phyloP scores from a whole-genome alignment of 2,329 filamentous ascomycete genomes.

The Xylaria sp. region DNA sequence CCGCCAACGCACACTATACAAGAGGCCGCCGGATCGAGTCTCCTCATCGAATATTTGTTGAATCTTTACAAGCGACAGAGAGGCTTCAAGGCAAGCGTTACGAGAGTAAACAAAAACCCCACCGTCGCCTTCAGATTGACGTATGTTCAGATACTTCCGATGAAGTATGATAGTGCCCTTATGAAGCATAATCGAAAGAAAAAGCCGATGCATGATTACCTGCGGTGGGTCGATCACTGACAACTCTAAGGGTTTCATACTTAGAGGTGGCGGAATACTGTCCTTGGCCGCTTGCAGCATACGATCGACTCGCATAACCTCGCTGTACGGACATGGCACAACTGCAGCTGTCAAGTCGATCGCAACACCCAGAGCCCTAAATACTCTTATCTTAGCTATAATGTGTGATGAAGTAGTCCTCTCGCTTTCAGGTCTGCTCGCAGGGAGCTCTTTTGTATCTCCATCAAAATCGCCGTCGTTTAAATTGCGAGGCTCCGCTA shows the following conservation, averaged over 20 bases:
- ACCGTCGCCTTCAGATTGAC: not conserved
- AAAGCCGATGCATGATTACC: conserved; percentile 25
- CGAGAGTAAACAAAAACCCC: not conserved
- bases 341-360: conserved; percentile 23
- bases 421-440: conserved; percentile 59
- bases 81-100: conserved; percentile 3
- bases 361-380: conserved; percentile 22
- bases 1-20: not conserved
- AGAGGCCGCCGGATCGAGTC: not conserved
- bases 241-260: conserved; percentile 3
- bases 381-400: conserved; percentile 60
- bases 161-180: conserved; percentile 26
- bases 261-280: conserved; percentile 15
- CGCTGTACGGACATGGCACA: conserved; percentile 33
- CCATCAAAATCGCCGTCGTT: conserved; percentile 65
- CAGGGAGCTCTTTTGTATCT: conserved; percentile 59
- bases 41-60: not conserved
- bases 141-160: conserved; percentile 21
- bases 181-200: conserved; percentile 26
- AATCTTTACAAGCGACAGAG: not conserved
- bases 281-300: conserved; percentile 24
- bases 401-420: conserved; percentile 62
- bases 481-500: conserved; percentile 61
- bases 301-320: conserved; percentile 26
- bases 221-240: conserved; percentile 24